phyloP scores from a whole-genome alignment of 306 rosid genomes.

The Pterocarpus macrocarpus region DNA sequence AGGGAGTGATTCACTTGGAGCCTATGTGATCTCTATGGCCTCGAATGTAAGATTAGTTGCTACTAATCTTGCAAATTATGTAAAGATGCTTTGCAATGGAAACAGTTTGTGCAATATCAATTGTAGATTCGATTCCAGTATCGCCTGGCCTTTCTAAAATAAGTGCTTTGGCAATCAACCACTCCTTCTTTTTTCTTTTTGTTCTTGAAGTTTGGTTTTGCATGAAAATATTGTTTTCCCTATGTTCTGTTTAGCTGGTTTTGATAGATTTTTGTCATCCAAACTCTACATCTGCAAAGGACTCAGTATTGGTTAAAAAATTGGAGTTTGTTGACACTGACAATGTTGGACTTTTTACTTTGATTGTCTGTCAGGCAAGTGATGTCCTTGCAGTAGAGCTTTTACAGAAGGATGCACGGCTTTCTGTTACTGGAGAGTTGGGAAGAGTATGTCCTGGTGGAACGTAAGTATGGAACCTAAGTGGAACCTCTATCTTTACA shows the following conservation, averaged over 20 bases:
- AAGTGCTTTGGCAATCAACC: slow-evolving; percentile 17
- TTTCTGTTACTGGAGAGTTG: slow-evolving; percentile 78
- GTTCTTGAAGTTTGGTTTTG: slow-evolving; percentile 26
- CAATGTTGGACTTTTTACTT: slow-evolving; percentile 27
- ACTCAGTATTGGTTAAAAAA: background rate
- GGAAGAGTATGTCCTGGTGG: slow-evolving; percentile 93
- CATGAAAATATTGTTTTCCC: slow-evolving; percentile 12
- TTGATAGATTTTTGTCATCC: slow-evolving; percentile 10
- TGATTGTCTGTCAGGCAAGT: slow-evolving; percentile 74
- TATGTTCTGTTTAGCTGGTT: slow-evolving; percentile 24
- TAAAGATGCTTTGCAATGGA: background rate
- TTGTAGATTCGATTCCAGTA: slow-evolving; percentile 19
- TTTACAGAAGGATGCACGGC: slow-evolving; percentile 93
- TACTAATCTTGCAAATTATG: slow-evolving; percentile 33
- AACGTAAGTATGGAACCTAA: slow-evolving; percentile 67
- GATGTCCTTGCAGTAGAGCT: slow-evolving; percentile 98
- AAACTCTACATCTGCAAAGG: background rate
- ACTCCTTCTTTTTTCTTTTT: background rate
- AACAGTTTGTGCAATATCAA: slow-evolving; percentile 10
- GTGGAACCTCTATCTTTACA: slow-evolving; percentile 35
- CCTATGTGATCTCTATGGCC: slow-evolving; percentile 98
- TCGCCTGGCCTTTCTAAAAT: slow-evolving; percentile 8
- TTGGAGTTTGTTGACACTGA: slow-evolving; percentile 11
- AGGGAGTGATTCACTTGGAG: slow-evolving; percentile 89
- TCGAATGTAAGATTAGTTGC: slow-evolving; percentile 67